Percentiles rank a stretch among this genome's conserved stretches.
Evolutionary conservation across 257 asterid species (phyloP).

Genomic region (Dorcoceras hygrometricum): DNA sequence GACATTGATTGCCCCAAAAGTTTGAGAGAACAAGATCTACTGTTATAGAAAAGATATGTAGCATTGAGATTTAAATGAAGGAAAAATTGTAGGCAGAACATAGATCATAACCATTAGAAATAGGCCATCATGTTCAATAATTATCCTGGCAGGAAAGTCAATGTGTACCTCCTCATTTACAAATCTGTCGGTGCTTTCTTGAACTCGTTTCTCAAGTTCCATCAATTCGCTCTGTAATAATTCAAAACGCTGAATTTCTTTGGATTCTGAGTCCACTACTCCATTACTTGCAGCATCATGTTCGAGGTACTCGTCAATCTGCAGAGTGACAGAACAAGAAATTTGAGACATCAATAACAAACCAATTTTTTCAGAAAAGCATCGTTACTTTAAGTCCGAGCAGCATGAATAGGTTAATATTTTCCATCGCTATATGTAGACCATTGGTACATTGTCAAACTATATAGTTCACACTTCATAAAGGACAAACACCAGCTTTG

Average conservation of each 20-base stretch:
- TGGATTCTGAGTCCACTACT: conserved; percentile 46
- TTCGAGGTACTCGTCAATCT: conserved; percentile 45
- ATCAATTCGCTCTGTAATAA: conserved; percentile 68
- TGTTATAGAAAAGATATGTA: conserved; percentile 2
- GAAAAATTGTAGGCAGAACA: conserved; percentile 4
- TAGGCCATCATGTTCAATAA: conserved; percentile 12
- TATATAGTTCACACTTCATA: conserved; percentile 16
- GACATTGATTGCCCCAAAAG: conserved; percentile 12
- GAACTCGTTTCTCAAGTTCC: conserved; percentile 91
- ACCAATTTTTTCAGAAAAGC: not conserved
- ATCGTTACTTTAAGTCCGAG: not conserved
- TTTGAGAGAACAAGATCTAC: conserved; percentile 6
- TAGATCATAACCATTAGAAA: conserved; percentile 21
- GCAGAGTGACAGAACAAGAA: conserved; percentile 24
- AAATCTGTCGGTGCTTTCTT: conserved; percentile 57
- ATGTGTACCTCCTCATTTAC: conserved; percentile 64
- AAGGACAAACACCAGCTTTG: conserved; percentile 5
- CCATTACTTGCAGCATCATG: conserved; percentile 39
- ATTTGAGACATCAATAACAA: not conserved
- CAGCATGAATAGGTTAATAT: conserved; percentile 7
- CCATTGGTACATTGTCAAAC: conserved; percentile 7
- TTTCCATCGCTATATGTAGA: conserved; percentile 12
- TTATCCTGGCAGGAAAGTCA: conserved; percentile 6
- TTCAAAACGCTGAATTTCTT: conserved; percentile 81
- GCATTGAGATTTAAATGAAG: conserved; percentile 11